A percentile compares a stretch with the other conserved stretches of the same genome.
These are phyloP conservation scores for Vitis hybrid DNA, from an alignment of 177 flowering plant genomes.

Conservation along the genomic window DNA sequence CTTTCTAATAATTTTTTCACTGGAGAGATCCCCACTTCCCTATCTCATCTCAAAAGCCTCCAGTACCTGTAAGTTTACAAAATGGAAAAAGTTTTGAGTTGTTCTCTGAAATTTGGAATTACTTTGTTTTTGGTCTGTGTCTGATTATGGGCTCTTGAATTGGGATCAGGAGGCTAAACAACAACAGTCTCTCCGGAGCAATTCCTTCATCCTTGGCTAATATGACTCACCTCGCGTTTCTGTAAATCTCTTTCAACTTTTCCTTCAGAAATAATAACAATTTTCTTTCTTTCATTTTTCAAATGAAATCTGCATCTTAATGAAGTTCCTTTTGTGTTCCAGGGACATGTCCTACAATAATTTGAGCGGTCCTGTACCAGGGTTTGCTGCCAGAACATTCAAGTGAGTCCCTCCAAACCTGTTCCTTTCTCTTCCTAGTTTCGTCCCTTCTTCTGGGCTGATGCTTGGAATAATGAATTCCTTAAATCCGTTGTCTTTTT, in stretches of 20 bases:
- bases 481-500: not conserved
- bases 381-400: conserved; percentile 68
- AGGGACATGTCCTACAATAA: conserved; percentile 92
- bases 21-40: conserved; percentile 58
- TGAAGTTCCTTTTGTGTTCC: conserved; percentile 3
- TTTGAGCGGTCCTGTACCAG: conserved; percentile 79
- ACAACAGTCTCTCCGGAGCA: conserved; percentile 46
- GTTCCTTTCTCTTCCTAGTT: not conserved
- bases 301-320: not conserved
- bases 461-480: not conserved
- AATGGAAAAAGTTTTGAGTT: not conserved
- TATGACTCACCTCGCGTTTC: conserved; percentile 54
- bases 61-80: conserved; percentile 62
- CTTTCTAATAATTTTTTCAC: conserved; percentile 68
- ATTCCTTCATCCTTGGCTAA: conserved; percentile 48
- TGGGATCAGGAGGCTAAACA: conserved; percentile 46
- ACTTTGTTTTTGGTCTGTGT: not conserved
- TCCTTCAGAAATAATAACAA: not conserved
- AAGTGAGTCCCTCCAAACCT: conserved; percentile 44
- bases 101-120: not conserved
- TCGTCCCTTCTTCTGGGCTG: not conserved
- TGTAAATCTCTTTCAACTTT: conserved; percentile 33
- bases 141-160: conserved; percentile 7
- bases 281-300: not conserved
- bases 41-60: conserved; percentile 55